phyloP scores from a whole-genome alignment of 2,329 filamentous ascomycete species.

The Colletotrichum musae region DNA sequence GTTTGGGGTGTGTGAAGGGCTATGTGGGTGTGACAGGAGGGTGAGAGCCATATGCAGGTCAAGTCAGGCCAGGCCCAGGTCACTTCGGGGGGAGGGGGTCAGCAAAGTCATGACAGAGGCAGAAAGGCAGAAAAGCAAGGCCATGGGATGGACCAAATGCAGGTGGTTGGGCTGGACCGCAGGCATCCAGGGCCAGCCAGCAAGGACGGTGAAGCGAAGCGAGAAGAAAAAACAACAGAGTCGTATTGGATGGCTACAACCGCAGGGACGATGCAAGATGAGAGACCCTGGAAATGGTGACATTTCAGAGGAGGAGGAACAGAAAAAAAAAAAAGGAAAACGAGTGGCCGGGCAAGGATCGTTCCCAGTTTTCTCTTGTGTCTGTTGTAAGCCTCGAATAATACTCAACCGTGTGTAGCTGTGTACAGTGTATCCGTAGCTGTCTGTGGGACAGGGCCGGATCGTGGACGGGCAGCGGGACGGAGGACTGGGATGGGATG shows the following conservation, averaged over 20 bases:
- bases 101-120: conserved; percentile 15
- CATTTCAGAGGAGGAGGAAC: not conserved
- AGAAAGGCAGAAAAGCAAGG: conserved; percentile 5
- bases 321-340: conserved; percentile 4
- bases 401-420: not conserved
- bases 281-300: conserved; percentile 25
- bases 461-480: too few species aligned
- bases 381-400: too few species aligned
- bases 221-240: conserved; percentile 19
- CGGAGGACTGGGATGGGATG: not conserved
- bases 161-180: conserved; percentile 37
- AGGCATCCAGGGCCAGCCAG: conserved; percentile 5
- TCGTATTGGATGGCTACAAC: conserved; percentile 13
- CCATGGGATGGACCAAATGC: conserved; percentile 16
- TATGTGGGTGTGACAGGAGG: conserved; percentile 1
- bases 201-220: conserved; percentile 21
- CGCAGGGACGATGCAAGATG: conserved; percentile 20
- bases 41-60: not conserved
- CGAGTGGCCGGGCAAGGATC: conserved; percentile 33
- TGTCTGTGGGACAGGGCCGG: not conserved
- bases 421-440: not conserved
- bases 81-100: not conserved
- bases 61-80: not conserved
- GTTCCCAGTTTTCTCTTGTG: conserved; percentile 42
- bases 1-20: conserved; percentile 14